Evolutionary conservation across 176 grass and related monocot species (phyloP).

Genomic region (Stipa capillata): DNA sequence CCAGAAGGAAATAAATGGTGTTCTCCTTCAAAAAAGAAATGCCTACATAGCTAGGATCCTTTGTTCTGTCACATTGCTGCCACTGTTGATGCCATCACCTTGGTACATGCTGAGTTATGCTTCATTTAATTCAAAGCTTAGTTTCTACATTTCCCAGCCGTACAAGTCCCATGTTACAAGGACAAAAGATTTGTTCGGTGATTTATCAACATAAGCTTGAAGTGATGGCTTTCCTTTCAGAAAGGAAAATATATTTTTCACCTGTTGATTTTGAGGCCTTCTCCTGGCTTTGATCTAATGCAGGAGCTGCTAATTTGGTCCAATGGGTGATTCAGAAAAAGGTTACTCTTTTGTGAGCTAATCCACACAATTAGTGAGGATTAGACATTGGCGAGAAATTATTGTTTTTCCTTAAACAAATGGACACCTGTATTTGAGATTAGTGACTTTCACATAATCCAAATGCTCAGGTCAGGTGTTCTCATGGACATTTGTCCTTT

Average conservation of each 20-base stretch:
- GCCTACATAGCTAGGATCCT: background rate
- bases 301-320: background rate
- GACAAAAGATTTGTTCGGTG: background rate
- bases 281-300: background rate
- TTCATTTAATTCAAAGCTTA: slow-evolving; percentile 11
- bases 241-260: background rate
- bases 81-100: slow-evolving; percentile 19
- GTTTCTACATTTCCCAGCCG: background rate
- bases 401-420: background rate
- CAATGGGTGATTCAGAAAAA: too few species aligned
- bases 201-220: background rate
- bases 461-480: background rate
- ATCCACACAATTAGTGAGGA: background rate
- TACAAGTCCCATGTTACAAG: background rate
- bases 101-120: background rate
- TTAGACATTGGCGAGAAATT: background rate
- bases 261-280: background rate
- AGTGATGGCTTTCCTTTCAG: background rate
- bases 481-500: background rate
- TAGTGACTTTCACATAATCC: background rate
- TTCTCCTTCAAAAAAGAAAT: background rate
- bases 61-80: slow-evolving; percentile 14
- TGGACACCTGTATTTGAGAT: background rate
- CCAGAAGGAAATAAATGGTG: background rate
- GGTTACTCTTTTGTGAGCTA: background rate